A percentile compares a stretch with the other conserved stretches of the same genome.
phyloP scores from a whole-genome alignment of 1,139 yeast species.

The Hanseniaspora uvarum region DNA sequence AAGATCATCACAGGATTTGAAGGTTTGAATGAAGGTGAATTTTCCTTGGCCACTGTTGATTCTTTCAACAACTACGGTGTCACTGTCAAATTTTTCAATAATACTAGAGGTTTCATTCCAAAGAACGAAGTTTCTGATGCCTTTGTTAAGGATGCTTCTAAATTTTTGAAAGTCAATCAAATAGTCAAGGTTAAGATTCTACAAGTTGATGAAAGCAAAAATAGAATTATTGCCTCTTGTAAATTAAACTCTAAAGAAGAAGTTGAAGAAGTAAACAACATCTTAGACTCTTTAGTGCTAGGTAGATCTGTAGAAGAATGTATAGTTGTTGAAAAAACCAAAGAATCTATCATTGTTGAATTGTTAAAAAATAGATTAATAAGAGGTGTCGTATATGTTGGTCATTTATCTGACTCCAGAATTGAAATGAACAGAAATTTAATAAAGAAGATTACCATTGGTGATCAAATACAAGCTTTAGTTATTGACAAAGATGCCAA shows the following conservation, averaged over 20 bases:
- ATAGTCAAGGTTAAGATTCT: conserved; percentile 64
- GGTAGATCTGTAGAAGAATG: conserved; percentile 62
- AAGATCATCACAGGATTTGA: conserved; percentile 35
- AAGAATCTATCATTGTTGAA: conserved; percentile 62
- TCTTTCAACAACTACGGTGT: conserved; percentile 69
- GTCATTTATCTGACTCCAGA: conserved; percentile 69
- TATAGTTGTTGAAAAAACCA: conserved; percentile 60
- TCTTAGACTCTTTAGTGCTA: conserved; percentile 41
- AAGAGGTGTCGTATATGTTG: conserved; percentile 62
- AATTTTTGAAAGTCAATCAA: conserved; percentile 74
- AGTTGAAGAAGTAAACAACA: conserved; percentile 41
- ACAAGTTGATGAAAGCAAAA: conserved; percentile 44
- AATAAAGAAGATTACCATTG: conserved; percentile 49
- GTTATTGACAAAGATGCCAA: conserved; percentile 59
- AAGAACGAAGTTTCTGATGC: conserved; percentile 84
- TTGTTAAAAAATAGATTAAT: conserved; percentile 41
- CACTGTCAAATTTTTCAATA: conserved; percentile 72
- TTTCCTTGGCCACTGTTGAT: conserved; percentile 64
- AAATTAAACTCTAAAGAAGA: conserved; percentile 47
- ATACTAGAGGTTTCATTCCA: conserved; percentile 70
- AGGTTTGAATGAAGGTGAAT: conserved; percentile 34
- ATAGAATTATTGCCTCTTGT: conserved; percentile 62
- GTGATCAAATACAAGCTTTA: conserved; percentile 49
- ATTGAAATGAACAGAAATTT: conserved; percentile 60
- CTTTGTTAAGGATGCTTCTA: conserved; percentile 64